Conservation (phyloP, 2,329 filamentous ascomycete species). For the Blumeria graminis region DNA sequence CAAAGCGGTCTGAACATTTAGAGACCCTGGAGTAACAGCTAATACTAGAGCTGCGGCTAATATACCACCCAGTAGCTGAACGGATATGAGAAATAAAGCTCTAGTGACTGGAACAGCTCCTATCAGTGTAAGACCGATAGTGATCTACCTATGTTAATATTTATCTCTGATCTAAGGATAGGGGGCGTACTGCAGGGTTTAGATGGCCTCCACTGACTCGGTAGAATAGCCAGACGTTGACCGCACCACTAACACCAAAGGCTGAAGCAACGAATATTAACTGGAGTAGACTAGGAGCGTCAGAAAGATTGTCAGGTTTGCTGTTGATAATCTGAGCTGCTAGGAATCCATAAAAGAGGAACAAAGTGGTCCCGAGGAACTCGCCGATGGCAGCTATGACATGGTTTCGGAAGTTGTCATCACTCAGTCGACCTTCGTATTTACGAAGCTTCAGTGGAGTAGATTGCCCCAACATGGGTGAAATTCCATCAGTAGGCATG, state of each 20-base stretch:
- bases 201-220: slow-evolving; percentile 24
- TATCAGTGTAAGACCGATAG: slow-evolving; percentile 15
- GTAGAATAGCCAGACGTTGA: slow-evolving; percentile 28
- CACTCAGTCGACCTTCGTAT: background rate
- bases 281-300: slow-evolving; percentile 2
- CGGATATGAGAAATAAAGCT: slow-evolving; percentile 10
- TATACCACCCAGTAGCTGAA: slow-evolving; percentile 15
- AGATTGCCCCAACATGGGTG: background rate
- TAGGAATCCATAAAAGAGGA: slow-evolving; percentile 10
- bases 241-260: slow-evolving; percentile 17
- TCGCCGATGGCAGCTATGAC: slow-evolving; percentile 22
- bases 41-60: slow-evolving; percentile 18
- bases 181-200: slow-evolving; percentile 17
- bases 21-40: slow-evolving; percentile 5
- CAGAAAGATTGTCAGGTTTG: slow-evolving; percentile 1
- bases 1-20: slow-evolving; percentile 5
- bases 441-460: background rate
- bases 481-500: background rate
- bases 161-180: background rate
- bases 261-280: slow-evolving; percentile 9
- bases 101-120: slow-evolving; percentile 13
- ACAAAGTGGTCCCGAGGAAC: slow-evolving; percentile 23
- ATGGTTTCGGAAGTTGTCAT: slow-evolving; percentile 7
- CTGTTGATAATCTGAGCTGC: slow-evolving; percentile 6
- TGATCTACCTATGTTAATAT: slow-evolving; percentile 7